A percentile compares a stretch with the other conserved stretches of the same genome.
These are phyloP conservation scores for Russula compacta DNA, from an alignment of 768 basidiomycete genomes.

Conservation along the genomic window DNA sequence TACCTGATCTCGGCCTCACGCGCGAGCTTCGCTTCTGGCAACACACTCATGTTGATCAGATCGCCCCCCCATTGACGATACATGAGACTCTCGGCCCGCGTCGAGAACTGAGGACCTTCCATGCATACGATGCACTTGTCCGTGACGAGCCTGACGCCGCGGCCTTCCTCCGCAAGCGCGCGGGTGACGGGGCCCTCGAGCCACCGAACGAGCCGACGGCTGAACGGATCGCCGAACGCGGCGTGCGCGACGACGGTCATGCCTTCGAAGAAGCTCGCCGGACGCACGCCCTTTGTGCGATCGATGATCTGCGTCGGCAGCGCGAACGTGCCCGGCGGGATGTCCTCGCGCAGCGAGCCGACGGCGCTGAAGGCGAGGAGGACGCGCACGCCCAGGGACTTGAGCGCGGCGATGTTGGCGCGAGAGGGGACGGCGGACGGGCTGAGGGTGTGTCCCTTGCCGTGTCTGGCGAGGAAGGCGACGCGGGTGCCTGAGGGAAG, in stretches of 20 bases:
- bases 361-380: slow-evolving; percentile 95
- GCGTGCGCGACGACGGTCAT: slow-evolving; percentile 82
- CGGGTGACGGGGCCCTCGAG: slow-evolving; percentile 53
- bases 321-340: slow-evolving; percentile 80
- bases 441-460: slow-evolving; percentile 63
- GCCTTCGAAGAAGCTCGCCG: slow-evolving; percentile 79
- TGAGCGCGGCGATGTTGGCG: slow-evolving; percentile 94
- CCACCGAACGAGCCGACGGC: slow-evolving; percentile 52
- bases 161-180: slow-evolving; percentile 51
- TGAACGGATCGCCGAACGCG: slow-evolving; percentile 91
- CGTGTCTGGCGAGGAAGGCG: slow-evolving; percentile 92
- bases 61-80: slow-evolving; percentile 90
- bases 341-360: slow-evolving; percentile 89
- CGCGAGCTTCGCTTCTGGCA: slow-evolving; percentile 96
- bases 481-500: slow-evolving; percentile 72
- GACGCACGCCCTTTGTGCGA: slow-evolving; percentile 89
- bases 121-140: slow-evolving; percentile 88
- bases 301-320: slow-evolving; percentile 93
- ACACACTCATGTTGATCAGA: slow-evolving; percentile 93
- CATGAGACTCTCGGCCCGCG: slow-evolving; percentile 93
- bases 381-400: slow-evolving; percentile 80
- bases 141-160: slow-evolving; percentile 61
- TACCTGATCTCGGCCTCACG: slow-evolving; percentile 91
- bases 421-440: slow-evolving; percentile 77
- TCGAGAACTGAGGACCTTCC: slow-evolving; percentile 98